Evolutionary conservation across 225 moss, liverwort and hornwort species (phyloP), one percentile per base, ranked within the genome.

Genomic region (Lunularia cruciata): DNA sequence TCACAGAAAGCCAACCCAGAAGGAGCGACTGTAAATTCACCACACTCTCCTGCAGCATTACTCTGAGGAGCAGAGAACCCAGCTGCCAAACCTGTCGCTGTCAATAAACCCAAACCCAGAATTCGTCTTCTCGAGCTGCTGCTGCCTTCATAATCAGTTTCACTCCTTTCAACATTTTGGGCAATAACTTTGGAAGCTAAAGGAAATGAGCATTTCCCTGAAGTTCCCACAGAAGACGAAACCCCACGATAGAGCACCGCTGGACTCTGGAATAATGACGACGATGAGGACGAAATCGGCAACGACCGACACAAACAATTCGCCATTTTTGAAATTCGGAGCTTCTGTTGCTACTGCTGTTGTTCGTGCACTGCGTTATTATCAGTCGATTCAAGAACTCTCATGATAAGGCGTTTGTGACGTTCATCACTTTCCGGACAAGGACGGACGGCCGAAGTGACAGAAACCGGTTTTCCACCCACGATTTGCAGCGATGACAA

Each of bases 1-100:
- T 96, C 96, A 68, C 92, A 96, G 59, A 63, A 96, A 3, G 83
- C 87, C 64, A 96, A 66, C 25, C 96, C 96, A 1, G 90, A 90
- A 33, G 90, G 58, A 19, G 79, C 70, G 52, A 71, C 78, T 42
- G 82, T 92, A 56, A 83, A 83, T 48, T 86, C 51, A 8, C 77
- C 72, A 32, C 90, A 92, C 12, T 73, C 73, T 10, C 55, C 23
- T 1, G 69, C 79, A 0, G 88, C 90, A 27, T 72, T 73, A n/a
- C 87, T 78, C 36, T 70, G 58, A 34, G 70, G 23, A 9, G 31
- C 64, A 57, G 60, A 33, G 18, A 70, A 59, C 34, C 69, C 37
- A 15, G 35, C 56, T 5, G 48, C 33, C 35, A 80, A 53, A 48
- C 72, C 76, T 9, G 68, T 30, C 4, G 83, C 78, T 28, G 85